Conservation (phyloP, 2,329 filamentous ascomycete genomes). For the Kalmusia sp. region DNA sequence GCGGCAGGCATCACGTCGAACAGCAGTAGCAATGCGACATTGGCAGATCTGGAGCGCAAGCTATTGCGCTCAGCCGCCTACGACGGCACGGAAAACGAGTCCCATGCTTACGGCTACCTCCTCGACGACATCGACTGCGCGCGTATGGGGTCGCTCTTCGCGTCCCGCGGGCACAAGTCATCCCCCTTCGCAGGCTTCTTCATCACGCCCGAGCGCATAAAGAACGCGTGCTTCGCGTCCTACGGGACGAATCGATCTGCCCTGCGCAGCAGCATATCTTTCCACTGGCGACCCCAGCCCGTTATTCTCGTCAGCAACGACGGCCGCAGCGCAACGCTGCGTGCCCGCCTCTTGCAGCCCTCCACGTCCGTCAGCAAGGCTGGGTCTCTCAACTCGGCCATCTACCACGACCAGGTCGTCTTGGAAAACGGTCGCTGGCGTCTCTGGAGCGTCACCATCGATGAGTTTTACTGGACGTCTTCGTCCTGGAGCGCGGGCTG, state of each 20-base stretch:
- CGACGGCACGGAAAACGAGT: constrained; percentile 32
- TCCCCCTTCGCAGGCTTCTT: constrained; percentile 34
- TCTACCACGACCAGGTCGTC: constrained; percentile 37
- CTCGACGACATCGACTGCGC: constrained; percentile 29
- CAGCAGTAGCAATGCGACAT: not conserved
- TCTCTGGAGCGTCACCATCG: constrained; percentile 35
- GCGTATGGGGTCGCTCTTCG: constrained; percentile 29
- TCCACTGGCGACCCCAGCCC: constrained; percentile 35
- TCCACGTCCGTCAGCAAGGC: constrained; percentile 27
- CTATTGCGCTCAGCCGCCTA: constrained; percentile 28
- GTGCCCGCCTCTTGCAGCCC: constrained; percentile 28
- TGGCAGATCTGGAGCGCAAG: constrained; percentile 23
- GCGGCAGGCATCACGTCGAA: not conserved
- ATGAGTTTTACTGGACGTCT: constrained; percentile 37
- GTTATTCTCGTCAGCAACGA: constrained; percentile 34
- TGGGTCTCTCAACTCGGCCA: constrained; percentile 31
- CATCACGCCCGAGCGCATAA: constrained; percentile 27
- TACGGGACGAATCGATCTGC: constrained; percentile 30
- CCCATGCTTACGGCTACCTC: constrained; percentile 29
- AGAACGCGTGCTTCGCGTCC: constrained; percentile 23
- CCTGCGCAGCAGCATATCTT: constrained; percentile 27
- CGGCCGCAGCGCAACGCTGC: constrained; percentile 29
- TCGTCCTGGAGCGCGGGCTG: constrained; percentile 31
- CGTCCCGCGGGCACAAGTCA: constrained; percentile 26
- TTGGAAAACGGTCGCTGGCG: constrained; percentile 31